Evolutionary conservation across 495 filamentous ascomycete genomes (phyloP).

Genomic region (Cercophora samala): DNA sequence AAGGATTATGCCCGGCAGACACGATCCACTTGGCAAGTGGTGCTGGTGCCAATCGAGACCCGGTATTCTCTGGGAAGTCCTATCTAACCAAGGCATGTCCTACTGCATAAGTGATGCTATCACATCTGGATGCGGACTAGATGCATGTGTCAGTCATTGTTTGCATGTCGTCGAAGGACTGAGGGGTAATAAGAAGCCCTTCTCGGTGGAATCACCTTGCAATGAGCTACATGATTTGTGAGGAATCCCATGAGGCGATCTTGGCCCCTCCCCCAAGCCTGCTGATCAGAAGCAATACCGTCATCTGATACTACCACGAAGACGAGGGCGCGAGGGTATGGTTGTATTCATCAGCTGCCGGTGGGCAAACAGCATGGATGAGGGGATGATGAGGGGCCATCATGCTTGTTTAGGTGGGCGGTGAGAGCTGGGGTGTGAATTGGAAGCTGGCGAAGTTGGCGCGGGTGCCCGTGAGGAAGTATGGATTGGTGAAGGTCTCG

Average conservation of each 20-base stretch:
- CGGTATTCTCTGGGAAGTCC: not conserved
- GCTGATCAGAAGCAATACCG: not conserved
- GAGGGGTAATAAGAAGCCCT: too few species aligned
- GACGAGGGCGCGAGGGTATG: too few species aligned
- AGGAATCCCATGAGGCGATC: not conserved
- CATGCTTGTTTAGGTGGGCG: too few species aligned
- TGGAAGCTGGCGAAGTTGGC: too few species aligned
- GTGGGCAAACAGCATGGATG: too few species aligned
- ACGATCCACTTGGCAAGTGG: not conserved
- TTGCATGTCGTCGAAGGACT: not conserved
- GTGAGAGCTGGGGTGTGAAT: too few species aligned
- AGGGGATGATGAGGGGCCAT: too few species aligned
- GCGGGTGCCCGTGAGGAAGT: too few species aligned
- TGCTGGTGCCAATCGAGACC: not conserved
- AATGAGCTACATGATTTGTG: not conserved
- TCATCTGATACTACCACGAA: not conserved
- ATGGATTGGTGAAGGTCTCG: too few species aligned
- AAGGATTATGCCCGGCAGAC: not conserved
- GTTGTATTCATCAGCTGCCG: too few species aligned
- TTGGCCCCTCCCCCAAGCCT: not conserved
- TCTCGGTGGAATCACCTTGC: not conserved
- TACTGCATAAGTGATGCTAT: not conserved
- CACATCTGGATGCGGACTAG: not conserved
- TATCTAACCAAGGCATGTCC: not conserved
- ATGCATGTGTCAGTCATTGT: not conserved